Conservation (phyloP, 2,329 filamentous ascomycete species). For the Claviceps sp. region DNA sequence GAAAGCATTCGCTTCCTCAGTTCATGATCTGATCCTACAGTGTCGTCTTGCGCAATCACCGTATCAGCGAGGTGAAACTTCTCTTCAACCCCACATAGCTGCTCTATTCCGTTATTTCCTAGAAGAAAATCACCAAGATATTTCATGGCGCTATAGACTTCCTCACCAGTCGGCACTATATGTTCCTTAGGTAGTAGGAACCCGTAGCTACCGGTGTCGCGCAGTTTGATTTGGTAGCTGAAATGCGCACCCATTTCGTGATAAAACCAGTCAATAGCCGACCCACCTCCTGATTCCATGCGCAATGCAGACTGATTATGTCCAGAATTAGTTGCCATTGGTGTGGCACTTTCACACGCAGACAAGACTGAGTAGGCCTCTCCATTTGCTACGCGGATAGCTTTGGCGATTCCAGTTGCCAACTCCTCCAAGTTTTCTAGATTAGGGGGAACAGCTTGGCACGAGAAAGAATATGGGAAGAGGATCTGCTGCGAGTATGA, state of each 20-base stretch:
- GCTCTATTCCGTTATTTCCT: constrained; percentile 54
- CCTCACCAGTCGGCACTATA: constrained; percentile 80
- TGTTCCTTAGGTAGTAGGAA: constrained; percentile 79
- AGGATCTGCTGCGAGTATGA: constrained; percentile 92
- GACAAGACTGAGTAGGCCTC: constrained; percentile 66
- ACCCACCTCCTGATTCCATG: constrained; percentile 67
- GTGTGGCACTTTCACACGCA: constrained; percentile 70
- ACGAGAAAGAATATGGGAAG: constrained; percentile 84
- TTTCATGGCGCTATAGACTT: constrained; percentile 70
- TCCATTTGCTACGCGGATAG: constrained; percentile 67
- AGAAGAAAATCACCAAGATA: constrained; percentile 73
- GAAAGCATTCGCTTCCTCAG: constrained; percentile 17
- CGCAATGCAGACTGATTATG: constrained; percentile 20
- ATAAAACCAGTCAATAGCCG: constrained; percentile 90
- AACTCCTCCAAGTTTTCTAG: constrained; percentile 87
- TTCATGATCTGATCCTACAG: constrained; percentile 13
- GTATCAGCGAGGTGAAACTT: constrained; percentile 10
- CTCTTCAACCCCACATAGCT: constrained; percentile 13
- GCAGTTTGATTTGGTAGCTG: constrained; percentile 86
- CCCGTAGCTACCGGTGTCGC: constrained; percentile 87
- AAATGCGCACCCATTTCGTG: constrained; percentile 71
- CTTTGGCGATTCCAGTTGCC: constrained; percentile 74
- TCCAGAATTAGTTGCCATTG: constrained; percentile 10
- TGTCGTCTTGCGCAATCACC: constrained; percentile 5
- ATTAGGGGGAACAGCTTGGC: constrained; percentile 62